phyloP scores from a whole-genome alignment of 306 rosid genomes.

The Hippophae rhamnoides region DNA sequence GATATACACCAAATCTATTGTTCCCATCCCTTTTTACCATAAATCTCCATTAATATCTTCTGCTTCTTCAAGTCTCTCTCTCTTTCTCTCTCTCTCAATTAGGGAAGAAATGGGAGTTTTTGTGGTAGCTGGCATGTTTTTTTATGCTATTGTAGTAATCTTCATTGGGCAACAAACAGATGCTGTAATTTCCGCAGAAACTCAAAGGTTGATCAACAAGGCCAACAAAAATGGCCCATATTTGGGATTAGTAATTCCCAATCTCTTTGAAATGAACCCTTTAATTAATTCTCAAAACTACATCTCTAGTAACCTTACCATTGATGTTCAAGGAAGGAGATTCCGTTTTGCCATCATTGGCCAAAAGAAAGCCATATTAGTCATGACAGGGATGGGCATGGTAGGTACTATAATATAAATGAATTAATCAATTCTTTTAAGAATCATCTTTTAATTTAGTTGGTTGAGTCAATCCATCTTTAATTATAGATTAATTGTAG shows the following conservation, averaged over 20 bases:
- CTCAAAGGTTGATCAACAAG: conserved; percentile 14
- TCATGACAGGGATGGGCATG: conserved; percentile 35
- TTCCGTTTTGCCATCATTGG: conserved; percentile 28
- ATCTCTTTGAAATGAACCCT: conserved; percentile 37
- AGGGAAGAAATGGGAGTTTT: conserved; percentile 10
- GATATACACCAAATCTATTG: neutral
- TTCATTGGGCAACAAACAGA: conserved; percentile 20
- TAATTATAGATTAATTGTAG: too few relatives aligned
- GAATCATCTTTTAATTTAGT: too few relatives aligned
- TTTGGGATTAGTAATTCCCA: conserved; percentile 48
- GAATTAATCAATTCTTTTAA: too few relatives aligned
- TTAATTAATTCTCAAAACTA: conserved; percentile 37
- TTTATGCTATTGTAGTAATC: conserved; percentile 13
- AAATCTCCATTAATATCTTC: neutral
- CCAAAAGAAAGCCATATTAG: conserved; percentile 18
- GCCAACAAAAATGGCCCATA: conserved; percentile 39
- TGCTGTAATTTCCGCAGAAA: conserved; percentile 20
- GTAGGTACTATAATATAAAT: conserved; percentile 2
- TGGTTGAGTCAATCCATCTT: too few relatives aligned
- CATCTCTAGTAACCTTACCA: conserved; percentile 14
- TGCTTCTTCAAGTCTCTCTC: neutral
- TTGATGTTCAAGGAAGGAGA: conserved; percentile 35
- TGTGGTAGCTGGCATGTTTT: conserved; percentile 3
- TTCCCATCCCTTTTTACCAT: neutral
- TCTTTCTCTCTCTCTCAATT: neutral